Evolutionary conservation across 2,329 filamentous ascomycete species (phyloP).

Genomic region (Hypoxylon sp.): DNA sequence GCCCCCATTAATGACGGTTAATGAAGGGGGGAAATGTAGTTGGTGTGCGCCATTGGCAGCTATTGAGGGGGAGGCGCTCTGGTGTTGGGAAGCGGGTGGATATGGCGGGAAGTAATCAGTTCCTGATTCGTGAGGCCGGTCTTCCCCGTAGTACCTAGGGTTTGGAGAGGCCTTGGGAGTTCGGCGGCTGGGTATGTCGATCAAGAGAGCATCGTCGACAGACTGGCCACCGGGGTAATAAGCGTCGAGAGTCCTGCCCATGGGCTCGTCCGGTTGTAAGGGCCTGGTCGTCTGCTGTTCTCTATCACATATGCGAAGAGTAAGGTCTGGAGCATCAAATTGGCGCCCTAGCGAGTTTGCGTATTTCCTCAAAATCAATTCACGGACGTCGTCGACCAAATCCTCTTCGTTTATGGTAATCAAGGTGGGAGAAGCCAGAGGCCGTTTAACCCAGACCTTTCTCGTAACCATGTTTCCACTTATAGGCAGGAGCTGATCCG

Average conservation of each 20-base stretch:
- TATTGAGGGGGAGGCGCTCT: slow-evolving; percentile 48
- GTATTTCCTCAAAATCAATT: slow-evolving; percentile 93
- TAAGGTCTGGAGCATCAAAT: slow-evolving; percentile 92
- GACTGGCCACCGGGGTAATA: slow-evolving; percentile 90
- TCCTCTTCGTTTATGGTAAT: slow-evolving; percentile 90
- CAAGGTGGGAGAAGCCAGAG: slow-evolving; percentile 86
- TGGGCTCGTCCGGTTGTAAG: slow-evolving; percentile 88
- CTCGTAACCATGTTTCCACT: slow-evolving; percentile 72
- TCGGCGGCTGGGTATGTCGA: slow-evolving; percentile 83
- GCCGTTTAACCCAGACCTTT: slow-evolving; percentile 96
- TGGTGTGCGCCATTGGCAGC: slow-evolving; percentile 49
- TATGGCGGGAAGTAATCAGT: slow-evolving; percentile 57
- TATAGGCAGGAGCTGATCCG: slow-evolving; percentile 58
- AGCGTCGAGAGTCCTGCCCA: slow-evolving; percentile 81
- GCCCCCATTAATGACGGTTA: slow-evolving; percentile 84
- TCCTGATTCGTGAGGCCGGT: slow-evolving; percentile 55
- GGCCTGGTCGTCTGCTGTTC: slow-evolving; percentile 76
- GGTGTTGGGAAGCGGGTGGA: slow-evolving; percentile 50
- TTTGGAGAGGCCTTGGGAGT: slow-evolving; percentile 85
- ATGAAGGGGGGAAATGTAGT: slow-evolving; percentile 71
- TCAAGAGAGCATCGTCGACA: slow-evolving; percentile 90
- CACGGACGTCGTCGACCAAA: slow-evolving; percentile 93
- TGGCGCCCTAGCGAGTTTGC: slow-evolving; percentile 89
- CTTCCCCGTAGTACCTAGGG: slow-evolving; percentile 53
- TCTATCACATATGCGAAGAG: slow-evolving; percentile 81